Evolutionary conservation across 768 basidiomycete genomes (phyloP).

Genomic region (Crepidotus variabilis): DNA sequence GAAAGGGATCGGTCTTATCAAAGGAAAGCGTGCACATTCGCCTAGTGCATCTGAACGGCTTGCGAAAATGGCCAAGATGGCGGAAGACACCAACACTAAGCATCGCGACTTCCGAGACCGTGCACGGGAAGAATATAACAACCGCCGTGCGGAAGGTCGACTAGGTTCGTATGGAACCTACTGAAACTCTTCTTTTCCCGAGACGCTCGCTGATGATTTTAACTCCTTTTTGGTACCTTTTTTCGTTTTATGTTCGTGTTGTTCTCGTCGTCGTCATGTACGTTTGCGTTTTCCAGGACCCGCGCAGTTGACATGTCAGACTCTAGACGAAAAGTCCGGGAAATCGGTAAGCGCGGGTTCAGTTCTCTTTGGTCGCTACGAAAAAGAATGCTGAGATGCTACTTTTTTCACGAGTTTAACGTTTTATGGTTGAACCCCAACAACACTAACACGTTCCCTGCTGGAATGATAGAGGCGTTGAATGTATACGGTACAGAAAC

Average conservation of each 20-base stretch:
- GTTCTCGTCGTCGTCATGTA: not conserved
- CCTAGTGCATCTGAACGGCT: conserved; percentile 60
- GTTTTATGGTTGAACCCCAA: conserved; percentile 74
- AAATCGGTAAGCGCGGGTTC: conserved; percentile 46
- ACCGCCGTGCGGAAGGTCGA: conserved; percentile 67
- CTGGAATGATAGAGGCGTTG: conserved; percentile 58
- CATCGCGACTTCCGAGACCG: conserved; percentile 68
- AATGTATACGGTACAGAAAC: conserved; percentile 30
- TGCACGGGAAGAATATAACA: conserved; percentile 69
- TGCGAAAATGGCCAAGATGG: conserved; percentile 77
- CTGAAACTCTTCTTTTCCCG: not conserved
- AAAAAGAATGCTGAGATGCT: not conserved
- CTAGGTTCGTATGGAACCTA: conserved; percentile 43
- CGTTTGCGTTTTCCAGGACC: conserved; percentile 31
- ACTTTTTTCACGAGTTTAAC: conserved; percentile 58
- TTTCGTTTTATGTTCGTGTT: not conserved
- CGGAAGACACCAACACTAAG: conserved; percentile 39
- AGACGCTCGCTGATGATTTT: not conserved
- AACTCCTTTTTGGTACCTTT: conserved; percentile 5
- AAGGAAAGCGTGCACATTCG: conserved; percentile 58
- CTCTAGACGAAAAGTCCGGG: conserved; percentile 71
- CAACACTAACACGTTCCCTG: conserved; percentile 61
- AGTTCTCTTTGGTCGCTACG: not conserved
- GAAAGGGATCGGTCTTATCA: conserved; percentile 65
- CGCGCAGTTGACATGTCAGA: conserved; percentile 71